phyloP scores from a whole-genome alignment of 345 rosid species.

The Lenwebbia sp. region DNA sequence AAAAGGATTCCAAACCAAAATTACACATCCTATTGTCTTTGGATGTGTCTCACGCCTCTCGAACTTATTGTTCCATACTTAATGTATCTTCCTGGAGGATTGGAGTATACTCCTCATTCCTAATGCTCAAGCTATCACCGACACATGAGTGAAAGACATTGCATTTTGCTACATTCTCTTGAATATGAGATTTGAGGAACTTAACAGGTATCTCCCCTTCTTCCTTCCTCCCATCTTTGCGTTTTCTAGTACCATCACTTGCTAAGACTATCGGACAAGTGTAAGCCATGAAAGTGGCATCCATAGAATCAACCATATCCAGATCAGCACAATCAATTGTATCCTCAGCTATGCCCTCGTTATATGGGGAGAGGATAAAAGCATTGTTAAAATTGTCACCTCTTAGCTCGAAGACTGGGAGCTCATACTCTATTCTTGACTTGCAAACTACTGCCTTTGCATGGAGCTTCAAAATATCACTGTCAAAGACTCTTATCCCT shows the following conservation, averaged over 20 bases:
- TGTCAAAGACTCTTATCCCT: conserved; percentile 46
- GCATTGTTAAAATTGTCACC: conserved; percentile 4
- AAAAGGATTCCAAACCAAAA: not conserved
- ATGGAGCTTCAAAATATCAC: conserved; percentile 29
- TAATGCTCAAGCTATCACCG: conserved; percentile 22
- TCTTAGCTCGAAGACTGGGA: not conserved
- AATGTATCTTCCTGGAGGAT: conserved; percentile 13
- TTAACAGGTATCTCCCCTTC: conserved; percentile 36
- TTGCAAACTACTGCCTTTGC: conserved; percentile 33
- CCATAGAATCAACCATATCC: conserved; percentile 24
- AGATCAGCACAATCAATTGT: conserved; percentile 7
- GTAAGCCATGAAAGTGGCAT: not conserved
- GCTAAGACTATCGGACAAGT: conserved; percentile 9
- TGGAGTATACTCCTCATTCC: conserved; percentile 34
- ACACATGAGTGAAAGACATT: conserved; percentile 2
- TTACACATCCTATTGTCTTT: not conserved
- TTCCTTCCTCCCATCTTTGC: conserved; percentile 38
- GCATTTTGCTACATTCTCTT: conserved; percentile 7
- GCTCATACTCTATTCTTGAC: conserved; percentile 22
- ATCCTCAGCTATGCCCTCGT: not conserved
- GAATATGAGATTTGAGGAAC: conserved; percentile 29
- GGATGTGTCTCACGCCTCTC: not conserved
- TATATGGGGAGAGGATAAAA: not conserved
- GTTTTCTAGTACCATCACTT: conserved; percentile 40
- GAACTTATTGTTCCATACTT: conserved; percentile 17